Percentiles rank a stretch among this genome's conserved stretches.
Conservation (phyloP, 768 basidiomycete genomes). For the Austroboletus eburneus region DNA sequence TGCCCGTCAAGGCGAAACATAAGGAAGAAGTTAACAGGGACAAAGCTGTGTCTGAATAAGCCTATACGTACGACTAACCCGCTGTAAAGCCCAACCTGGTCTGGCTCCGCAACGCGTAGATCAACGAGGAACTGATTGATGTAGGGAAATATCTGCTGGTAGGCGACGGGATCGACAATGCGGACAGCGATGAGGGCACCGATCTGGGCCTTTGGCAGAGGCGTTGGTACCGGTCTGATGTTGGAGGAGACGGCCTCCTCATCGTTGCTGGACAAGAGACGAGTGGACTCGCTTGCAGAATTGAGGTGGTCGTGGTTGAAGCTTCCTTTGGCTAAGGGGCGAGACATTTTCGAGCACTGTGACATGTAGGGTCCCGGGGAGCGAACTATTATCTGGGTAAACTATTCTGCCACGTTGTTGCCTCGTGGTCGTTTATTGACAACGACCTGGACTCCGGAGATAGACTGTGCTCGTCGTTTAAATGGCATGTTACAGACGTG, state of each 20-base stretch:
- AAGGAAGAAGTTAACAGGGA: not conserved
- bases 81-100: constrained; percentile 61
- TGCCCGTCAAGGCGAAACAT: not conserved
- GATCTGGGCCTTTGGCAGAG: constrained; percentile 45
- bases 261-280: constrained; percentile 8
- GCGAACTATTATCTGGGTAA: not conserved
- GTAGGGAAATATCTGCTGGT: constrained; percentile 62
- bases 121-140: constrained; percentile 60
- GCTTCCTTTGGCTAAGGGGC: not conserved
- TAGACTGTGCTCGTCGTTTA: no score
- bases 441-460: no score
- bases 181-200: constrained; percentile 39
- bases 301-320: not conserved
- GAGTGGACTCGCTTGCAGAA: constrained; percentile 9
- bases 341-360: not conserved
- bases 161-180: constrained; percentile 56
- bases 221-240: constrained; percentile 4
- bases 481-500: no score
- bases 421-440: not conserved
- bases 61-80: constrained; percentile 47
- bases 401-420: not conserved
- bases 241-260: constrained; percentile 2
- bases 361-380: not conserved
- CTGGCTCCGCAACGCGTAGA: constrained; percentile 49
- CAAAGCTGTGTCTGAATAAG: constrained; percentile 7